Conservation (phyloP, 257 asterid species). For the Solanum sparsipilum region DNA sequence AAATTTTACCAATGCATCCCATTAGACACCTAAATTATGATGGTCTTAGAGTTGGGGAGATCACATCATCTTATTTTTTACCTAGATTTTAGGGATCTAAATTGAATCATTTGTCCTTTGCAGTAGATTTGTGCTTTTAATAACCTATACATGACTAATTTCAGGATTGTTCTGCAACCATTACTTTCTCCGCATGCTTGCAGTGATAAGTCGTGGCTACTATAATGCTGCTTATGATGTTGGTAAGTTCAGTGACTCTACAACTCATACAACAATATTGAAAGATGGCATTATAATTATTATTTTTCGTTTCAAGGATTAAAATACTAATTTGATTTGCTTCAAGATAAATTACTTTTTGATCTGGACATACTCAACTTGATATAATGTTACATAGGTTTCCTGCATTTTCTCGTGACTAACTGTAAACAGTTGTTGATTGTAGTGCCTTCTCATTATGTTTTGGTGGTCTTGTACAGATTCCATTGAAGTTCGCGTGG, state of each 20-base stretch:
- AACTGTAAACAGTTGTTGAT: not conserved
- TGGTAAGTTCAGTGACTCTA: slow-evolving; percentile 22
- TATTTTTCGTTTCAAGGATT: not conserved
- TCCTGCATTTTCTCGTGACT: not conserved
- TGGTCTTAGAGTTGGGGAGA: not conserved
- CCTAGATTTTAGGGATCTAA: not conserved
- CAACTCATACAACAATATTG: not conserved
- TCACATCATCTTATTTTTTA: not conserved
- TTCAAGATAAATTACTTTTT: not conserved
- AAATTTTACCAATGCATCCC: not conserved
- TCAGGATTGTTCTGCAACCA: slow-evolving; percentile 81
- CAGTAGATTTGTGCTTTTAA: not conserved
- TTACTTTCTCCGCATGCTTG: slow-evolving; percentile 86
- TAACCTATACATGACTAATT: not conserved
- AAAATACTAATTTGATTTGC: not conserved
- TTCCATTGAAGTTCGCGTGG: slow-evolving; percentile 51
- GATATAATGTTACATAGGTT: not conserved
- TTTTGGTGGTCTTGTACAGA: slow-evolving; percentile 40
- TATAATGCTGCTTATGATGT: slow-evolving; percentile 50
- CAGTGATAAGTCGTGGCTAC: slow-evolving; percentile 56
- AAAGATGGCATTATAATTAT: not conserved
- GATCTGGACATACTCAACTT: not conserved
- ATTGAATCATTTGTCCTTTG: not conserved
- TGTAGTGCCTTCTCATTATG: not conserved
- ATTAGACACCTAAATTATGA: not conserved